Percentiles rank a stretch among this genome's conserved stretches.
Conservation (phyloP, 192 early-diverging fungal species). For the Glomus cerebriforme region DNA sequence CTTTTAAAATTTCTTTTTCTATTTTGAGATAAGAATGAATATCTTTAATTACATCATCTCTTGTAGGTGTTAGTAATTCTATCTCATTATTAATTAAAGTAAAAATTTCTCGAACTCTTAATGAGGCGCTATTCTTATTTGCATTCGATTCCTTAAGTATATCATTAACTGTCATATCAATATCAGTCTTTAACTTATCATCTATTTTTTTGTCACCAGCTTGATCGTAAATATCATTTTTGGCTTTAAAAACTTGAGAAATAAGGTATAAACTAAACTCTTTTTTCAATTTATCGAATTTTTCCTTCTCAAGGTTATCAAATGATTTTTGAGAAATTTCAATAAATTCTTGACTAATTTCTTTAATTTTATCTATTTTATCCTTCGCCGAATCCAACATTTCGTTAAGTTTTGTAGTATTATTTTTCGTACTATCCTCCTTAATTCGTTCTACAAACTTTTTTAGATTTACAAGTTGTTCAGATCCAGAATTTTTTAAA, state of each 20-base stretch:
- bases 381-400: not conserved
- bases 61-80: not conserved
- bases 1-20: not conserved
- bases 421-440: not conserved
- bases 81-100: not conserved
- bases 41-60: not conserved
- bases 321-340: not conserved
- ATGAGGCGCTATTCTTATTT: not conserved
- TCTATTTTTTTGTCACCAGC: not conserved
- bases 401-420: not conserved
- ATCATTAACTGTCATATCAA: not conserved
- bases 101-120: not conserved
- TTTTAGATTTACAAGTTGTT: not conserved
- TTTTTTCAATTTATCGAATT: constrained; percentile 3
- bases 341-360: not conserved
- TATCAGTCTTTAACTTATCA: not conserved
- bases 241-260: not conserved
- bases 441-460: not conserved
- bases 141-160: not conserved
- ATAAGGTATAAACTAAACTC: not conserved
- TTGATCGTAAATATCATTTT: too few species aligned
- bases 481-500: not conserved
- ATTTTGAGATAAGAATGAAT: not conserved
- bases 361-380: not conserved
- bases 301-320: not conserved